Evolutionary conservation across 306 rosid genomes (phyloP), one percentile per base, ranked within the genome.

Genomic region (Astragalus membranaceus): DNA sequence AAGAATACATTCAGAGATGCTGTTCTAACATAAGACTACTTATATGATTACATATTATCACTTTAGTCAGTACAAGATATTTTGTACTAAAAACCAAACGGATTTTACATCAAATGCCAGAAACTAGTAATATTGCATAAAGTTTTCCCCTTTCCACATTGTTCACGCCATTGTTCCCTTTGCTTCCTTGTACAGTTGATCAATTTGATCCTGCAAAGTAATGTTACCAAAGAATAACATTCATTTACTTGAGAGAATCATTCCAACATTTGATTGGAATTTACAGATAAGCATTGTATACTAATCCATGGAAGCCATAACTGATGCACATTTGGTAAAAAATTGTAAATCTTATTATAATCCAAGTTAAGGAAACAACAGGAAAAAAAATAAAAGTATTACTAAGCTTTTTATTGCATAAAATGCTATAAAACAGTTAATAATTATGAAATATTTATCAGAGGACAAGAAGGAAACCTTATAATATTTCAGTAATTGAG

Each of bases 401-500:
- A 2, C 12, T 23, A 72, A 10, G 14, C 8, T 0, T n/a, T 64
- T 53, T n/a, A 5, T 26, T 10, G 66, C 8, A 10, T 14, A 47
- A 66, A 23, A 10, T 41, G 17, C 10, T 36, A 49, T 12, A 53
- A 7, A n/a, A 62, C 30, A 42, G 54, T 60, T 5, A 48, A 39
- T 9, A 12, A 33, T 54, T 14, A 8, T 11, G 52, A 62, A 67
- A 35, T 26, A 68, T 17, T 48, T 32, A 68, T 58, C 16, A 16
- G 4, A 55, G 26, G 15, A 41, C 23, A 51, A 1, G 33, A 64
- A 36, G 33, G 64, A 70, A 82, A 86, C 97, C 98, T 90, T 83
- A 62, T 83, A 94, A 78, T 75, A 72, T 74, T 90, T 94, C 57
- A 85, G 87, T 63, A 88, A 48, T 7, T 84, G 96, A 13, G 92